These are phyloP conservation scores for Rhodomyrtus tomentosa DNA, from an alignment of 345 rosid genomes.

Conservation along the genomic window DNA sequence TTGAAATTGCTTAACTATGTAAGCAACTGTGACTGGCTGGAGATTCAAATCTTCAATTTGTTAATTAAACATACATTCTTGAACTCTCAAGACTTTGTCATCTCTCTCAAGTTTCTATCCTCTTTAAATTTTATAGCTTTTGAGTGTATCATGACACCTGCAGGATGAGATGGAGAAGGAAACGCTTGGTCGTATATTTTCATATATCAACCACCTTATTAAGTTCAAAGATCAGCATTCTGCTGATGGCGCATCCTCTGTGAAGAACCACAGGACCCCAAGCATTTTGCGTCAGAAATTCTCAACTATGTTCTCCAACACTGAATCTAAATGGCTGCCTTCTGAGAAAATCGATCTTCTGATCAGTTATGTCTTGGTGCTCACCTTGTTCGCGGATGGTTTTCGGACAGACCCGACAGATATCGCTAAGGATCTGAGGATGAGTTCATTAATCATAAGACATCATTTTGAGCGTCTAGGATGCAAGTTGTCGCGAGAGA, in stretches of 20 bases:
- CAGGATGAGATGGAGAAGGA: slow-evolving; percentile 47
- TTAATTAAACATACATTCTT: slow-evolving; percentile 4
- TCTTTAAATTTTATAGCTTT: background rate
- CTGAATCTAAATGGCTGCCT: slow-evolving; percentile 26
- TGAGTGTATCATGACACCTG: background rate
- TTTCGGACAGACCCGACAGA: slow-evolving; percentile 52
- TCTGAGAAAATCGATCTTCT: slow-evolving; percentile 47
- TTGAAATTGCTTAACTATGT: too few species aligned
- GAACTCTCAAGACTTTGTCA: background rate
- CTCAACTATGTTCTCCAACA: slow-evolving; percentile 25
- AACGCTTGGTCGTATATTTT: slow-evolving; percentile 30
- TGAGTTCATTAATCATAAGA: slow-evolving; percentile 26
- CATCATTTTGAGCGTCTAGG: slow-evolving; percentile 54
- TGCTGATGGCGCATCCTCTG: slow-evolving; percentile 34
- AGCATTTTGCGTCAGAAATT: slow-evolving; percentile 38
- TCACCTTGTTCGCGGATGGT: slow-evolving; percentile 52
- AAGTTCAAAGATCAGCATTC: slow-evolving; percentile 63
- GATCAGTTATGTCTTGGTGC: slow-evolving; percentile 64
- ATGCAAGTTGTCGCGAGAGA: slow-evolving; percentile 42
- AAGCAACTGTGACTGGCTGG: too few species aligned
- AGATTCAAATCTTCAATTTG: too few species aligned
- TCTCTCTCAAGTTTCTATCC: background rate
- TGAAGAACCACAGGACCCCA: slow-evolving; percentile 52
- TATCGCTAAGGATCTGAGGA: slow-evolving; percentile 64
- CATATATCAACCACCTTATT: slow-evolving; percentile 53